A percentile compares a stretch with the other conserved stretches of the same genome.
These are phyloP conservation scores for Senecio squalidus DNA, from an alignment of 140 eudicot species.

Conservation along the genomic window DNA sequence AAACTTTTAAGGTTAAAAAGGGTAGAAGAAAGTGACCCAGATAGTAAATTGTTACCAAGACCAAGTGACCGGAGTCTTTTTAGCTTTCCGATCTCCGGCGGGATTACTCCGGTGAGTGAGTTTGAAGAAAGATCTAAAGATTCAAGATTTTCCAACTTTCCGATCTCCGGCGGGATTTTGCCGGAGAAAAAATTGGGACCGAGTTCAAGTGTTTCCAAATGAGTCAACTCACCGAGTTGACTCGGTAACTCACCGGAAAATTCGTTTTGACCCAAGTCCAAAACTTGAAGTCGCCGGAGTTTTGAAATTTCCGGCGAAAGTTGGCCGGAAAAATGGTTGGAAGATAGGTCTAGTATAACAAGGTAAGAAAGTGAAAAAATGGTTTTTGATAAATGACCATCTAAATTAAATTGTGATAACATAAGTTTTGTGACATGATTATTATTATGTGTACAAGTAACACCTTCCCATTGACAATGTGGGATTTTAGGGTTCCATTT, in stretches of 20 bases:
- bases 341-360: constrained; percentile 39
- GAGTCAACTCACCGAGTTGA: constrained; percentile 28
- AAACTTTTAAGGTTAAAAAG: constrained; percentile 30
- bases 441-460: constrained; percentile 31
- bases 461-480: constrained; percentile 59
- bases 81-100: constrained; percentile 41
- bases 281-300: constrained; percentile 17
- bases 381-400: constrained; percentile 32
- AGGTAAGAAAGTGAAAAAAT: constrained; percentile 37
- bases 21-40: constrained; percentile 45
- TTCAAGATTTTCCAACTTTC: constrained; percentile 25
- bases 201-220: constrained; percentile 26
- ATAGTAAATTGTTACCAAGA: constrained; percentile 44
- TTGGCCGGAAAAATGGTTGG: constrained; percentile 32
- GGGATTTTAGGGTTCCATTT: constrained; percentile 38
- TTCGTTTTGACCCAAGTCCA: constrained; percentile 36
- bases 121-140: constrained; percentile 27
- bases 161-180: constrained; percentile 31
- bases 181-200: constrained; percentile 47
- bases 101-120: constrained; percentile 39
- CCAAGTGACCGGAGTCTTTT: constrained; percentile 32
- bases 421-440: constrained; percentile 37
- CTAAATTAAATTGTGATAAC: constrained; percentile 29
- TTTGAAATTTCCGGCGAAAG: constrained; percentile 22
- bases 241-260: constrained; percentile 47